Percentiles rank a stretch among this genome's conserved stretches.
Conservation (phyloP, 257 asterid genomes). For the Nicotiana benthamiana region DNA sequence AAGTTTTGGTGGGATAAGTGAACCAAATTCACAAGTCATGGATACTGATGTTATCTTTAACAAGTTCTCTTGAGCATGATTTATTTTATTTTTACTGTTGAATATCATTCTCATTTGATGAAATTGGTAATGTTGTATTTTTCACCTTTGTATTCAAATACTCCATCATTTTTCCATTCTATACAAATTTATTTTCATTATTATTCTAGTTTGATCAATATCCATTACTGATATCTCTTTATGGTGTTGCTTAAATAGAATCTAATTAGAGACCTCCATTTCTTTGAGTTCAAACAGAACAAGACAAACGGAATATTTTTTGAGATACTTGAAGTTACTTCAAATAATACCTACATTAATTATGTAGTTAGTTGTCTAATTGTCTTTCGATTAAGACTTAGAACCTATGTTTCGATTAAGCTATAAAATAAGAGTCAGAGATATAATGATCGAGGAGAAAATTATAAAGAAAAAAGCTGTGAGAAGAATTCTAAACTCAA, state of each 20-base stretch:
- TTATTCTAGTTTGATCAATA: not conserved
- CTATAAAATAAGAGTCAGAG: not conserved
- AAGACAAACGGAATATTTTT: not conserved
- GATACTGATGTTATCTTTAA: not conserved
- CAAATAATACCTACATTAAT: no score
- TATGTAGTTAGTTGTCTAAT: not conserved
- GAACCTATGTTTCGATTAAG: no score
- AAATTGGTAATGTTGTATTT: not conserved
- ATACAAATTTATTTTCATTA: not conserved
- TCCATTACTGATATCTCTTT: not conserved
- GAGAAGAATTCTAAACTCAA: not conserved
- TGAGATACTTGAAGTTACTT: not conserved
- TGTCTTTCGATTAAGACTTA: not conserved
- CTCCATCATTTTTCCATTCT: not conserved
- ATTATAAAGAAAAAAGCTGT: no score
- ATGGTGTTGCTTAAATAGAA: not conserved
- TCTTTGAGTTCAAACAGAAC: not conserved
- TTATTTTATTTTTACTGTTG: not conserved
- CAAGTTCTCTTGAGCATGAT: not conserved
- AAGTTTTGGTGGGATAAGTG: slow-evolving; percentile 5
- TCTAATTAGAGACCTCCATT: not conserved
- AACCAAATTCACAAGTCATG: not conserved
- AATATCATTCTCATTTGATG: not conserved
- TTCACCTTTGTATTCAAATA: not conserved
- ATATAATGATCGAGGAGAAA: no score